Evolutionary conservation across 805 yeast genomes (phyloP).

Genomic region (Isabelozyma rhagii): DNA sequence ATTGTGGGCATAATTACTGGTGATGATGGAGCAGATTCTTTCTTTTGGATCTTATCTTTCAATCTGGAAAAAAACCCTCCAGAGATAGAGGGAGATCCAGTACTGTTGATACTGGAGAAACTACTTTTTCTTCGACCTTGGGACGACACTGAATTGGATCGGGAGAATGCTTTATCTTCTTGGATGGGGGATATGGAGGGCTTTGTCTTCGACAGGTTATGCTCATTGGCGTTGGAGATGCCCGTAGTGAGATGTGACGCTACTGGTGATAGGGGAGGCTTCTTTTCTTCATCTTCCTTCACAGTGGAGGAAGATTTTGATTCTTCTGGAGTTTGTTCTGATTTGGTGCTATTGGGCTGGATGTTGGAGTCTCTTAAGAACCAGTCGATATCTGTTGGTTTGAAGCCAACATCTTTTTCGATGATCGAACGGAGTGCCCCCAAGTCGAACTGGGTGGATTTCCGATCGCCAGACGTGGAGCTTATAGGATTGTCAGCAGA

Average conservation of each 20-base stretch:
- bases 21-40: conserved; percentile 3
- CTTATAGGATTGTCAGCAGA: too few relatives aligned
- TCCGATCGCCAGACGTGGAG: not conserved
- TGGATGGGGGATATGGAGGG: conserved; percentile 29
- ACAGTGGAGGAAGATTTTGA: conserved; percentile 1
- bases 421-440: conserved; percentile 18
- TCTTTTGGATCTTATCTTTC: conserved; percentile 28
- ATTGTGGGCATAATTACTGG: conserved; percentile 3
- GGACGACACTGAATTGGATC: conserved; percentile 1
- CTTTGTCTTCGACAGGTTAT: conserved; percentile 26
- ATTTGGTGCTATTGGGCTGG: not conserved
- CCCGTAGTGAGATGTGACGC: conserved; percentile 19
- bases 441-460: conserved; percentile 10
- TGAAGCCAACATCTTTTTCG: conserved; percentile 16
- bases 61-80: conserved; percentile 33
- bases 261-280: conserved; percentile 5
- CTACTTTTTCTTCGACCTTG: conserved; percentile 13
- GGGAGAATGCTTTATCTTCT: conserved; percentile 14
- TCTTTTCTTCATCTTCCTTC: not conserved
- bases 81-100: conserved; percentile 11
- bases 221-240: conserved; percentile 31
- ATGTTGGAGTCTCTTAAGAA: conserved; percentile 38
- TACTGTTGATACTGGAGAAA: conserved; percentile 14
- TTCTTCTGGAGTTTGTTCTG: not conserved
- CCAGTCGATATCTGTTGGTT: conserved; percentile 46